Conservation (phyloP, 441 rosid species). For the Adansonia grandidieri region DNA sequence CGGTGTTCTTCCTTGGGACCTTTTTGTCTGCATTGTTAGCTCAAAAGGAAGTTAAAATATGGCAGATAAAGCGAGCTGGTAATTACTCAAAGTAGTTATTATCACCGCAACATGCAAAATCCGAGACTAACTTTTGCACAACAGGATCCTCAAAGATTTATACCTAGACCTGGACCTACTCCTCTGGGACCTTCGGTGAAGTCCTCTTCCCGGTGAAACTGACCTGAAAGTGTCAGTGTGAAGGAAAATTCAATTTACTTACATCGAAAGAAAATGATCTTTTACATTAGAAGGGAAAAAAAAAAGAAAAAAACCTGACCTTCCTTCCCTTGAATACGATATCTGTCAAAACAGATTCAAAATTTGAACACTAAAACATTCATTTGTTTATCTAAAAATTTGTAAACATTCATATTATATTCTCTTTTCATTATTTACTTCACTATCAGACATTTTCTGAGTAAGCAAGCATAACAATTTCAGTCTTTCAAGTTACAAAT, state of each 20-base stretch:
- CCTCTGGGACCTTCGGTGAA: slow-evolving; percentile 46
- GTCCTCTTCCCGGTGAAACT: slow-evolving; percentile 49
- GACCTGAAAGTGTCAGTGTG: slow-evolving; percentile 37
- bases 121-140: slow-evolving; percentile 6
- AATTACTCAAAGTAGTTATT: neutral
- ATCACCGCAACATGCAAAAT: neutral
- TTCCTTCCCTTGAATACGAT: slow-evolving; percentile 53
- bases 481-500: neutral
- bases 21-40: slow-evolving; percentile 43
- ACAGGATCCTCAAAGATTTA: slow-evolving; percentile 10
- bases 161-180: slow-evolving; percentile 56
- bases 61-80: neutral
- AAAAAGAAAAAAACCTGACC: slow-evolving; percentile 33
- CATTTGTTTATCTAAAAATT: neutral
- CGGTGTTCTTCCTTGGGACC: slow-evolving; percentile 51
- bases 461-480: neutral
- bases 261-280: neutral
- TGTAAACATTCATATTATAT: neutral
- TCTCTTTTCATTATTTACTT: neutral
- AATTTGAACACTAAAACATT: neutral
- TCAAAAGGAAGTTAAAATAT: neutral
- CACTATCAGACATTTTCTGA: slow-evolving; percentile 12
- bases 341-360: slow-evolving; percentile 31
- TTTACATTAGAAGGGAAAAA: neutral
- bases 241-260: neutral